Conservation (phyloP, 495 filamentous ascomycete species). For the Penicillium ochrochloron region DNA sequence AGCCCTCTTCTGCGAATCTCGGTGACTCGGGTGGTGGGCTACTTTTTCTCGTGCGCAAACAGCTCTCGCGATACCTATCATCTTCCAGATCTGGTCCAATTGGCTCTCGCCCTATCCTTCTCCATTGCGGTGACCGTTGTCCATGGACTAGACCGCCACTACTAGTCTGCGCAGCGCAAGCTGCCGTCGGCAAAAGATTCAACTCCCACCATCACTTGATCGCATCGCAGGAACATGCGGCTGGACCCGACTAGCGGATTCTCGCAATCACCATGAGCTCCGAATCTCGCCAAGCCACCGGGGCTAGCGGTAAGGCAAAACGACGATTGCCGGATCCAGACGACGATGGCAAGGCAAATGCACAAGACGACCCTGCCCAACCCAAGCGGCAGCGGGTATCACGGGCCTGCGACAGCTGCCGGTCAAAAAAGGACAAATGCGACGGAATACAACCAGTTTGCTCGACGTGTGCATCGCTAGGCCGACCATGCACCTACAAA, state of each 20-base stretch:
- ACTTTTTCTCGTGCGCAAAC: not conserved
- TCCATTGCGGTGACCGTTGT: constrained; percentile 15
- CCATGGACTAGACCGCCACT: constrained; percentile 26
- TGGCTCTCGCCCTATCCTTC: constrained; percentile 14
- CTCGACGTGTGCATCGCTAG: constrained; percentile 64
- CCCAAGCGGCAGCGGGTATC: constrained; percentile 59
- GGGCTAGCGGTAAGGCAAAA: constrained; percentile 40
- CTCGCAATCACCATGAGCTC: constrained; percentile 49
- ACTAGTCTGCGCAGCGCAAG: constrained; percentile 18
- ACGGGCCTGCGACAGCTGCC: constrained; percentile 70
- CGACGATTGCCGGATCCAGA: constrained; percentile 41
- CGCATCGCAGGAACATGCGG: constrained; percentile 41
- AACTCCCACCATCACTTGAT: constrained; percentile 26
- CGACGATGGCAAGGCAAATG: constrained; percentile 35
- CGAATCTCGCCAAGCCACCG: constrained; percentile 45
- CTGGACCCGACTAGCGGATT: constrained; percentile 39
- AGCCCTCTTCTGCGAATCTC: not conserved
- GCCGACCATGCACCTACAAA: constrained; percentile 67
- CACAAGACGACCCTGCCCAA: constrained; percentile 37
- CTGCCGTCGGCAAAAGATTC: constrained; percentile 44
- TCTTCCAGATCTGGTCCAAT: not conserved
- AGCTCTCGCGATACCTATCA: not conserved
- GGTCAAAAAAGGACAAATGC: constrained; percentile 68
- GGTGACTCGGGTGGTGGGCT: not conserved
- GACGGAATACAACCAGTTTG: constrained; percentile 67